Evolutionary conservation across 169 alveolate species (phyloP).

Genomic region (Plasmodium gonderi): DNA sequence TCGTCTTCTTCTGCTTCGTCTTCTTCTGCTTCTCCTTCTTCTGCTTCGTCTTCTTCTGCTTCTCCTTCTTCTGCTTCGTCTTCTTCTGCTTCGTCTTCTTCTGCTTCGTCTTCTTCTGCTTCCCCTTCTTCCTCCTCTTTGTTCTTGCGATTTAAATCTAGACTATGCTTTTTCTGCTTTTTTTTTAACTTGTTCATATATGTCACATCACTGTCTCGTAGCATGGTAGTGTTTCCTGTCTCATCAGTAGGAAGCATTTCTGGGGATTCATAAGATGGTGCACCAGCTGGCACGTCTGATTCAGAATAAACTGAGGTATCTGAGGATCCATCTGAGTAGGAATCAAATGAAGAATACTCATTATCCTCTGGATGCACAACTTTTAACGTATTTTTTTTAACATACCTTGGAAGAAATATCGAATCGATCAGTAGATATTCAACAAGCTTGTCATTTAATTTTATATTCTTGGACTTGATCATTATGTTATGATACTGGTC

Average conservation of each 20-base stretch:
- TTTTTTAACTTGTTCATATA: not conserved
- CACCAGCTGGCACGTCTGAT: no score
- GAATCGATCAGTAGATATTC: constrained; percentile 26
- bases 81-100: not conserved
- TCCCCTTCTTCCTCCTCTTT: not conserved
- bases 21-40: not conserved
- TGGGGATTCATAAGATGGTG: no score
- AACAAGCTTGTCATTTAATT: constrained; percentile 18
- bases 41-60: not conserved
- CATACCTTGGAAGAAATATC: constrained; percentile 56
- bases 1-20: not conserved
- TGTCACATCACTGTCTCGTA: no score
- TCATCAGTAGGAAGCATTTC: no score
- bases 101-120: not conserved
- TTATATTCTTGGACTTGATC: constrained; percentile 43
- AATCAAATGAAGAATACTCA: constrained; percentile 50
- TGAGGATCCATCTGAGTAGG: constrained; percentile 22
- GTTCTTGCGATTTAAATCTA: not conserved
- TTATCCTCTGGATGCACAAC: constrained; percentile 16
- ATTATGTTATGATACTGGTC: constrained; percentile 33
- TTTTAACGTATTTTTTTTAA: constrained; percentile 14
- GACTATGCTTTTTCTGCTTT: no score
- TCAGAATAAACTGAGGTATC: no score
- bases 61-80: not conserved
- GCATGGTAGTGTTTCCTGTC: no score